phyloP scores from a whole-genome alignment of 2,329 filamentous ascomycete species.

The Penicillium sp. region DNA sequence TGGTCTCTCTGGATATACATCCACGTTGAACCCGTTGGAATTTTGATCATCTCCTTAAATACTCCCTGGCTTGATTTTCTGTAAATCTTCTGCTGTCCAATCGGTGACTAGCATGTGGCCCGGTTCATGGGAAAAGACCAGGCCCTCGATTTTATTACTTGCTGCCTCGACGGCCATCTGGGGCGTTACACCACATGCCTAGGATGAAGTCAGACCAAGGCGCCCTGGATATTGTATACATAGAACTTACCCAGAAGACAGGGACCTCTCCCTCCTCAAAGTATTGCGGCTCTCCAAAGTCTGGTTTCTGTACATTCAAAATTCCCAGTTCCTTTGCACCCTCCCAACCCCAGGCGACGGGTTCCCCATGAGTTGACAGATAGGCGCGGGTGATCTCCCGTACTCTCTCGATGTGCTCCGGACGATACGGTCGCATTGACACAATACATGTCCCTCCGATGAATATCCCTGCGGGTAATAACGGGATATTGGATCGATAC shows the following conservation, averaged over 20 bases:
- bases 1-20: not conserved
- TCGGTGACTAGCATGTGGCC: slow-evolving; percentile 64
- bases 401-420: slow-evolving; percentile 52
- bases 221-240: slow-evolving; percentile 20
- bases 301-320: slow-evolving; percentile 50
- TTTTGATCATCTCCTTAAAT: not conserved
- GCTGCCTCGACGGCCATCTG: slow-evolving; percentile 63
- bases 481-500: slow-evolving; percentile 58
- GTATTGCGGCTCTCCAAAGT: slow-evolving; percentile 57
- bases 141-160: slow-evolving; percentile 47
- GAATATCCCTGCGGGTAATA: slow-evolving; percentile 61
- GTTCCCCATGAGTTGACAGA: slow-evolving; percentile 61
- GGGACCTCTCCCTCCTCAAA: slow-evolving; percentile 40
- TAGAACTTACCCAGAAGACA: slow-evolving; percentile 31
- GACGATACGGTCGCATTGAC: slow-evolving; percentile 61
- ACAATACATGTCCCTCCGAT: slow-evolving; percentile 56
- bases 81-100: slow-evolving; percentile 44
- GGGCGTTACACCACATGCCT: slow-evolving; percentile 67
- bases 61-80: slow-evolving; percentile 13
- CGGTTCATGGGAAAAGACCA: slow-evolving; percentile 61
- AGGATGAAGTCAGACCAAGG: slow-evolving; percentile 56
- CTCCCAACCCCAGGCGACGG: slow-evolving; percentile 65
- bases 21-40: not conserved
- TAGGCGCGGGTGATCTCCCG: slow-evolving; percentile 57
- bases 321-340: slow-evolving; percentile 55